A percentile compares a stretch with the other conserved stretches of the same genome.
phyloP scores from a whole-genome alignment of 192 early-diverging fungal species.

The Podila horticola region DNA sequence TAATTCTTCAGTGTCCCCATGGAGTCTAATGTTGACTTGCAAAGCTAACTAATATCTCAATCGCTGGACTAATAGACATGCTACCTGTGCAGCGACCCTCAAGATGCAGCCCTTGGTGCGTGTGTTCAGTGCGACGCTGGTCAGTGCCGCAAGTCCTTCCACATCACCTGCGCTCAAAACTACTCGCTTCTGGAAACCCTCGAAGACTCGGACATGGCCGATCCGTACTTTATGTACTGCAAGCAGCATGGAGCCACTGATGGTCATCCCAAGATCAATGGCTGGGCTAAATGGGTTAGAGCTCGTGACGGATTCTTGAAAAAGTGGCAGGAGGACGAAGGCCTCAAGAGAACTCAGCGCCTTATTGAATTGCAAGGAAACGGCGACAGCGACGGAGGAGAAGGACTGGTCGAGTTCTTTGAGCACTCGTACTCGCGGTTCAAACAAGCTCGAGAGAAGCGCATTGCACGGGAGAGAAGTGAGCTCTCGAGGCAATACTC shows the following conservation, averaged over 20 bases:
- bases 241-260: conserved; percentile 53
- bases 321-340: conserved; percentile 41
- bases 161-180: conserved; percentile 59
- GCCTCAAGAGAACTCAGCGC: conserved; percentile 25
- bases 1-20: no score
- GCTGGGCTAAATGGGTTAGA: conserved; percentile 56
- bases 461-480: conserved; percentile 41
- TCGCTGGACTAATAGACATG: conserved; percentile 39
- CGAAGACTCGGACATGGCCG: conserved; percentile 58
- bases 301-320: conserved; percentile 55
- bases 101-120: conserved; percentile 51
- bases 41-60: not conserved
- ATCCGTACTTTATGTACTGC: conserved; percentile 64
- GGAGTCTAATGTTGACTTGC: not conserved
- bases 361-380: conserved; percentile 26
- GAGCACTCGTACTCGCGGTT: conserved; percentile 52
- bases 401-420: conserved; percentile 49
- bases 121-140: conserved; percentile 62
- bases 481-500: conserved; percentile 49
- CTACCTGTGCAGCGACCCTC: conserved; percentile 53
- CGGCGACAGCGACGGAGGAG: conserved; percentile 16
- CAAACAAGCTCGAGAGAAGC: conserved; percentile 35
- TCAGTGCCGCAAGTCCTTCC: conserved; percentile 58
- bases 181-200: conserved; percentile 55
- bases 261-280: conserved; percentile 50